Evolutionary conservation across 2,329 filamentous ascomycete species (phyloP).

Genomic region (Xylaria sp.): DNA sequence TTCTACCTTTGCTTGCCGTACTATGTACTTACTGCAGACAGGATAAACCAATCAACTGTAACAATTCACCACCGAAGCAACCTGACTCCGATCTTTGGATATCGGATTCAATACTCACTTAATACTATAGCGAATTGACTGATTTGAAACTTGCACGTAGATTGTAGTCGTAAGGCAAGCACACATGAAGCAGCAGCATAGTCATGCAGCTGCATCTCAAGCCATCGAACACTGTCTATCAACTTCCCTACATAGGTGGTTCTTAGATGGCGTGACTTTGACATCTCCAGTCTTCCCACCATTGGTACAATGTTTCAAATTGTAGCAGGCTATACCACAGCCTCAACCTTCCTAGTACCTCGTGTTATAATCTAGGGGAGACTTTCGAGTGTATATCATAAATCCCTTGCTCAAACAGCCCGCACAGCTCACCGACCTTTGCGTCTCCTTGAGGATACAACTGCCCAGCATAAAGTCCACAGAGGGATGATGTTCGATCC

Average conservation of each 20-base stretch:
- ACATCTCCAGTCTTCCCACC: no score
- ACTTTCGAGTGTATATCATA: constrained; percentile 33
- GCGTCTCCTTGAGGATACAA: constrained; percentile 38
- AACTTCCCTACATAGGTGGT: no score
- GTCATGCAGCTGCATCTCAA: no score
- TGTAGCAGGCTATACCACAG: no score
- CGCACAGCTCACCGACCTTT: constrained; percentile 33
- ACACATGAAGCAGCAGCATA: no score
- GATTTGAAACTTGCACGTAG: background rate
- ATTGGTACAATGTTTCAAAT: no score
- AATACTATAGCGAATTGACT: background rate
- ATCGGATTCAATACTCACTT: no score
- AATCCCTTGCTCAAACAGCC: constrained; percentile 37
- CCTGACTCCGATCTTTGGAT: background rate
- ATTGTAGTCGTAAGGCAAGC: background rate
- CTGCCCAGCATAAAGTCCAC: constrained; percentile 40
- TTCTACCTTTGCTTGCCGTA: no score
- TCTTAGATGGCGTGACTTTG: no score
- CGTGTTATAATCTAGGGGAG: constrained; percentile 28
- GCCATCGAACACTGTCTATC: no score
- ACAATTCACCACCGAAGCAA: background rate
- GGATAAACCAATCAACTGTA: constrained; percentile 10
- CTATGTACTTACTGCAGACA: no score
- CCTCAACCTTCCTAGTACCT: no score
- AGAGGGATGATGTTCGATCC: constrained; percentile 38